A percentile compares a stretch with the other conserved stretches of the same genome.
phyloP scores from a whole-genome alignment of 805 yeast species.

The Wickerhamiella parazyma region DNA sequence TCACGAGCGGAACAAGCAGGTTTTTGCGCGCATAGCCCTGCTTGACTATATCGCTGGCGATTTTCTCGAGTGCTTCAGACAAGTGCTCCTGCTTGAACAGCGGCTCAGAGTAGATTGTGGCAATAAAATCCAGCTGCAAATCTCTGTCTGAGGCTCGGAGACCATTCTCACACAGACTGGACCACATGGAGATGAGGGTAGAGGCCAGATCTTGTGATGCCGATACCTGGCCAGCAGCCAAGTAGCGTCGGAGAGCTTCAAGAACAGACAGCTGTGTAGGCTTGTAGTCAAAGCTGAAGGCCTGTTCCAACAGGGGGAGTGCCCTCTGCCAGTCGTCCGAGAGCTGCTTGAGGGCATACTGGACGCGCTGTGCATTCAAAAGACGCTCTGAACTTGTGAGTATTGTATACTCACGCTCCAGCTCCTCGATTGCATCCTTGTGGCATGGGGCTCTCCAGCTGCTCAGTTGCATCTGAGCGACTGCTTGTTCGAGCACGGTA shows the following conservation, averaged over 20 bases:
- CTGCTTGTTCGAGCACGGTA: not conserved
- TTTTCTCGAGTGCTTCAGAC: conserved; percentile 21
- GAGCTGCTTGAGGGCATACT: not conserved
- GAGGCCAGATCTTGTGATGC: not conserved
- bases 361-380: conserved; percentile 9
- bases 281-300: conserved; percentile 9
- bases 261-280: conserved; percentile 11
- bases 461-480: not conserved
- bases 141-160: conserved; percentile 50
- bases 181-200: conserved; percentile 32
- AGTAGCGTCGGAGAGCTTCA: conserved; percentile 8
- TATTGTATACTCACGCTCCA: not conserved
- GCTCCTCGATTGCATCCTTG: not conserved
- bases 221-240: not conserved
- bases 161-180: conserved; percentile 40
- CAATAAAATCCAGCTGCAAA: conserved; percentile 45
- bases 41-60: conserved; percentile 20
- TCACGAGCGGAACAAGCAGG: conserved; percentile 47
- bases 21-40: conserved; percentile 46
- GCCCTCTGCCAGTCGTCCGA: not conserved
- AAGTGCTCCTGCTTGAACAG: conserved; percentile 26
- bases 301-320: conserved; percentile 9
- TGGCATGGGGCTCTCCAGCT: not conserved
- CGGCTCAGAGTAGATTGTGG: conserved; percentile 30
- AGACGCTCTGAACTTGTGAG: not conserved